A percentile compares a stretch with the other conserved stretches of the same genome.
phyloP scores from a whole-genome alignment of 1,139 yeast genomes.

The Yamadazyma friedrichii region DNA sequence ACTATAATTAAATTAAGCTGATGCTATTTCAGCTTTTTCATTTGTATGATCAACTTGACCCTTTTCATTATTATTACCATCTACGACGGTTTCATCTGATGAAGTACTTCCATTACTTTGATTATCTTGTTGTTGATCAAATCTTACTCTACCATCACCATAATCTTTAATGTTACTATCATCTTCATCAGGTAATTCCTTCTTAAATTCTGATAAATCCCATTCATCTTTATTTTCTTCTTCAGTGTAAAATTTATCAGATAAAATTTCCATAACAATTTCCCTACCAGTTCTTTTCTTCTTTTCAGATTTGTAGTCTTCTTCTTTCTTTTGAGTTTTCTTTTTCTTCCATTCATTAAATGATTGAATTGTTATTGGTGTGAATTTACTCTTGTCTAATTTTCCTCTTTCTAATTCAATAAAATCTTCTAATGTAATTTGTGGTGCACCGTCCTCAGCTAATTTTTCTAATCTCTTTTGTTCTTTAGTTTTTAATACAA shows the following conservation, averaged over 20 bases:
- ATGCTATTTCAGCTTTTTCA: background rate
- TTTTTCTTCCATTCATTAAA: slow-evolving; percentile 82
- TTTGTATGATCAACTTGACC: background rate
- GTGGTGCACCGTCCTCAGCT: slow-evolving; percentile 83
- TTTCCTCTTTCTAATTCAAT: slow-evolving; percentile 90
- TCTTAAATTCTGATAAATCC: slow-evolving; percentile 67
- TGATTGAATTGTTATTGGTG: slow-evolving; percentile 85
- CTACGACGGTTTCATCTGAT: slow-evolving; percentile 5
- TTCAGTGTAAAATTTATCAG: slow-evolving; percentile 59
- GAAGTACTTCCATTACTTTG: background rate
- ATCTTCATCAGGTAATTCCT: slow-evolving; percentile 41
- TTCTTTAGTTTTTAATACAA: slow-evolving; percentile 93
- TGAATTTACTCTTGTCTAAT: slow-evolving; percentile 71
- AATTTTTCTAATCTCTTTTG: slow-evolving; percentile 86
- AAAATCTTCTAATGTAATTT: slow-evolving; percentile 92
- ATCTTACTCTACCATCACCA: slow-evolving; percentile 39
- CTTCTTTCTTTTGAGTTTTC: slow-evolving; percentile 60
- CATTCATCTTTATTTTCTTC: slow-evolving; percentile 58
- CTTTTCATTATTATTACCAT: background rate
- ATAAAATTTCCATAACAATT: slow-evolving; percentile 69
- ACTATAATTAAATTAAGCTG: slow-evolving; percentile 1
- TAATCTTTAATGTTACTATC: slow-evolving; percentile 51
- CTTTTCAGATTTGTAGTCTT: slow-evolving; percentile 52
- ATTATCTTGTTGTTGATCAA: slow-evolving; percentile 1
- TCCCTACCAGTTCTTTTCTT: slow-evolving; percentile 74